Evolutionary conservation across 1,139 yeast genomes (phyloP), one percentile per base, ranked within the genome.

Genomic region (Wickerhamomyces sp.): DNA sequence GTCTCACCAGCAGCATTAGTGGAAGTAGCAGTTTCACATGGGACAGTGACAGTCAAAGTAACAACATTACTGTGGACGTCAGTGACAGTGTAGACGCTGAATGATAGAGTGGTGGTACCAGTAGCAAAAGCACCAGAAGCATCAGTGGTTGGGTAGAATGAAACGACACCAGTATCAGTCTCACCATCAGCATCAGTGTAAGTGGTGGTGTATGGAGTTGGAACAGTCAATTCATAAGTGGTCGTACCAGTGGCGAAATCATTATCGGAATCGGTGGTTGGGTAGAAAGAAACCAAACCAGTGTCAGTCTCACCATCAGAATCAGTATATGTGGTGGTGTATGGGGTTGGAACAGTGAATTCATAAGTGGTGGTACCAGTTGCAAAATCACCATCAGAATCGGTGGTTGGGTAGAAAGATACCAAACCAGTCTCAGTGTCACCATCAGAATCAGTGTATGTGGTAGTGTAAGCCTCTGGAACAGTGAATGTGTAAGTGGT

Each of bases 191-290:
- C 10, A 12, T 20, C 16, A 7, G 29, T 26, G 20, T 28, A 21
- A 7, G 26, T 26, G 14, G 34, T 31, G 15, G 30, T 26, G 26
- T 17, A 26, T 14, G 34, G 23, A 26, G 16, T 3, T 21, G 29
- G 30, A 25, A 31, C 31, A 12, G 31, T 27, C 13, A 7, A 8
- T 14, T 23, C 16, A 15, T 14, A 6, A 3, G 35, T 32, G 16
- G 31, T 27, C n/a, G 35, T 13, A 27, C 35, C 35, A 27, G 35
- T 32, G 14, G 23, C 31, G 9, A 26, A 27, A 7, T 14, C 11
- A 23, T 31, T 31, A 17, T 15, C 28, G 8, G 37, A 20, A 17
- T 30, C 30, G 9, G 36, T 32, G 10, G 39, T 33, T 22, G 39
- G 32, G 24, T 28, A 39, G 31, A 16, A 33, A n/a, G 42, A 31